phyloP scores from a whole-genome alignment of 83 land plant genomes.

The Diphasiastrum complanatum region DNA sequence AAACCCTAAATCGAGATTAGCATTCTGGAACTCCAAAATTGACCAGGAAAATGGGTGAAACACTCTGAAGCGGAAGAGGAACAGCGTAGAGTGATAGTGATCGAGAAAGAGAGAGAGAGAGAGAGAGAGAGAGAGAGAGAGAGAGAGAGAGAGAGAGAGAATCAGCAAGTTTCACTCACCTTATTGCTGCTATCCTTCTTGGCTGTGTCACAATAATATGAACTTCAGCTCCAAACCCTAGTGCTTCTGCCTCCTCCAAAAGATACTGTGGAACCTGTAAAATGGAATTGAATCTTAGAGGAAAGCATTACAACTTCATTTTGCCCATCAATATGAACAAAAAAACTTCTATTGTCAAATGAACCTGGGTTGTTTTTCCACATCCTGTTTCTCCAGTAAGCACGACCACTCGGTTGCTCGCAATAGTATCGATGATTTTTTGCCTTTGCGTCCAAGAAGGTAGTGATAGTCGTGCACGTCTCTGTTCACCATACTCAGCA shows the following conservation, averaged over 20 bases:
- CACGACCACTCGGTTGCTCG: slow-evolving; percentile 23
- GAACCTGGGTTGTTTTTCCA: slow-evolving; percentile 35
- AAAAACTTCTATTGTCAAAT: background rate
- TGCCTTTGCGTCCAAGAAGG: slow-evolving; percentile 28
- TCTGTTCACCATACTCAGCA: slow-evolving; percentile 19
- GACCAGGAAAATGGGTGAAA: too few relatives aligned
- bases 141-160: background rate
- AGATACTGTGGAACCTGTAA: slow-evolving; percentile 29
- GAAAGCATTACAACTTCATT: background rate
- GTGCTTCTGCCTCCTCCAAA: slow-evolving; percentile 25
- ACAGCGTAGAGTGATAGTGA: too few relatives aligned
- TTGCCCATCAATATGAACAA: background rate
- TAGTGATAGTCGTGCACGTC: slow-evolving; percentile 27
- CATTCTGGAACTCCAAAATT: too few relatives aligned
- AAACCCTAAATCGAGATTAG: too few relatives aligned
- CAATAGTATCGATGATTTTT: slow-evolving; percentile 24
- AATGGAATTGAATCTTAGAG: background rate
- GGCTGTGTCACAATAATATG: slow-evolving; percentile 35
- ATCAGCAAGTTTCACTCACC: too few relatives aligned
- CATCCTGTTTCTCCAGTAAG: slow-evolving; percentile 34
- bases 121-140: too few relatives aligned
- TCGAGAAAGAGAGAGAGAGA: too few relatives aligned
- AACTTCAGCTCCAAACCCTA: slow-evolving; percentile 26
- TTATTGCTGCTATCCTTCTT: slow-evolving; percentile 32
- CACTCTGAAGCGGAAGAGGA: too few relatives aligned